These are phyloP conservation scores for Plenodomus tracheiphilus DNA, from an alignment of 2,329 filamentous ascomycete genomes.

Conservation along the genomic window DNA sequence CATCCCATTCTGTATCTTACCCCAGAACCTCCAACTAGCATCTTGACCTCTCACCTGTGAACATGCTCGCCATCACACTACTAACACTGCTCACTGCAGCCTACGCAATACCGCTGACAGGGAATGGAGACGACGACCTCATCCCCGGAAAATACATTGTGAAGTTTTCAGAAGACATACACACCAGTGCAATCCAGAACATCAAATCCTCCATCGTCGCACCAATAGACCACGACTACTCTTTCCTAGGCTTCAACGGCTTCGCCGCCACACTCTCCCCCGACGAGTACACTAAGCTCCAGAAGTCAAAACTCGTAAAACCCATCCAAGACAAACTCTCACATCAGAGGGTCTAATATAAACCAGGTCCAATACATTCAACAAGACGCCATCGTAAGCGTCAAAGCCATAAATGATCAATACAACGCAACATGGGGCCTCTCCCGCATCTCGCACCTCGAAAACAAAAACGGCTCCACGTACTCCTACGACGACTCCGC, in stretches of 20 bases:
- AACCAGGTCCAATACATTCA: conserved; percentile 41
- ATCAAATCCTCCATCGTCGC: conserved; percentile 22
- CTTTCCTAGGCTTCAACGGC: conserved; percentile 42
- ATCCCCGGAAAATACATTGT: conserved; percentile 51
- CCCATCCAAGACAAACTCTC: not conserved
- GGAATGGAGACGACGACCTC: conserved; percentile 27
- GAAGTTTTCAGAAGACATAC: conserved; percentile 45
- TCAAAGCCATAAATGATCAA: conserved; percentile 38
- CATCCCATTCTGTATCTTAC: not conserved
- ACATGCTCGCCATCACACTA: not conserved
- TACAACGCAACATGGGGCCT: conserved; percentile 46
- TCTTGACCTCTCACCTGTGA: not conserved
- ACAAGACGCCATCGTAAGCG: conserved; percentile 35
- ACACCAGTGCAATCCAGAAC: conserved; percentile 19
- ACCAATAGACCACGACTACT: conserved; percentile 35
- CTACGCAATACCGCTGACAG: conserved; percentile 45
- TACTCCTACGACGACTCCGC: conserved; percentile 46
- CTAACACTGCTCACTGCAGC: conserved; percentile 15
- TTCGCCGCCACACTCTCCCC: conserved; percentile 39
- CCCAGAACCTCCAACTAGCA: no score
- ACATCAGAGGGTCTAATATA: not conserved
- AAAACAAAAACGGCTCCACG: conserved; percentile 30
- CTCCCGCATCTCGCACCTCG: conserved; percentile 41
- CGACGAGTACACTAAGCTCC: conserved; percentile 29
- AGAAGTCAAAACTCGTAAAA: conserved; percentile 28